A percentile compares a stretch with the other conserved stretches of the same genome.
phyloP scores from a whole-genome alignment of 73 alveolate genomes.

The Paramecium sexaurelia region DNA sequence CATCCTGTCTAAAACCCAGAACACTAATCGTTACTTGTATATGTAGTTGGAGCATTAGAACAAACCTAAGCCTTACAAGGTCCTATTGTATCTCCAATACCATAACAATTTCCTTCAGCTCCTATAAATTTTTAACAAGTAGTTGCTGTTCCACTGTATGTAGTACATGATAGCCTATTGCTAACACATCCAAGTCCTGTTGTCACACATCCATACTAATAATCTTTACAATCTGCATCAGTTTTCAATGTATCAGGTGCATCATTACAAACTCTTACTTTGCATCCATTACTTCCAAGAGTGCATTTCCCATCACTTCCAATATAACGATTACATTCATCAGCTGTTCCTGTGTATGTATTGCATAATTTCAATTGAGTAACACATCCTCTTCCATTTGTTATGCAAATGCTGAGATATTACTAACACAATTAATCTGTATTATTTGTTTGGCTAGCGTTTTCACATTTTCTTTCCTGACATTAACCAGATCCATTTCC shows the following conservation, averaged over 20 bases:
- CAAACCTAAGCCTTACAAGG: slow-evolving; percentile 27
- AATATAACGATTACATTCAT: neutral
- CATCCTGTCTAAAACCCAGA: neutral
- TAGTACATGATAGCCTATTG: neutral
- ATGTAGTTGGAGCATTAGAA: neutral
- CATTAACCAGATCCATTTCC: neutral
- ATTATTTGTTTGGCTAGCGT: neutral
- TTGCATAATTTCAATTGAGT: neutral
- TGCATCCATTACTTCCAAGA: neutral
- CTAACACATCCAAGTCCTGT: slow-evolving; percentile 31
- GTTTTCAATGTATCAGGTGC: slow-evolving; percentile 45
- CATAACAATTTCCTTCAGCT: slow-evolving; percentile 1
- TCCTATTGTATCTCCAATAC: neutral
- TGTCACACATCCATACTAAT: slow-evolving; percentile 32
- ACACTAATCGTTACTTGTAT: neutral
- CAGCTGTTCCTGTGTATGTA: neutral
- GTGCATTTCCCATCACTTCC: slow-evolving; percentile 51
- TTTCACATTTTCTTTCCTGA: neutral
- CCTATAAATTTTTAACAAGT: neutral
- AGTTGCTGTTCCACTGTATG: slow-evolving; percentile 17
- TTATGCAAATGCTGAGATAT: neutral
- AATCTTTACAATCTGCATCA: neutral
- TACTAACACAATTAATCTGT: slow-evolving; percentile 4
- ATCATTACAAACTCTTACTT: neutral
- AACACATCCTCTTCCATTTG: slow-evolving; percentile 43